Evolutionary conservation across 2,329 filamentous ascomycete species (phyloP), one percentile per base, ranked within the genome.

Genomic region (Colletotrichum shisoi): DNA sequence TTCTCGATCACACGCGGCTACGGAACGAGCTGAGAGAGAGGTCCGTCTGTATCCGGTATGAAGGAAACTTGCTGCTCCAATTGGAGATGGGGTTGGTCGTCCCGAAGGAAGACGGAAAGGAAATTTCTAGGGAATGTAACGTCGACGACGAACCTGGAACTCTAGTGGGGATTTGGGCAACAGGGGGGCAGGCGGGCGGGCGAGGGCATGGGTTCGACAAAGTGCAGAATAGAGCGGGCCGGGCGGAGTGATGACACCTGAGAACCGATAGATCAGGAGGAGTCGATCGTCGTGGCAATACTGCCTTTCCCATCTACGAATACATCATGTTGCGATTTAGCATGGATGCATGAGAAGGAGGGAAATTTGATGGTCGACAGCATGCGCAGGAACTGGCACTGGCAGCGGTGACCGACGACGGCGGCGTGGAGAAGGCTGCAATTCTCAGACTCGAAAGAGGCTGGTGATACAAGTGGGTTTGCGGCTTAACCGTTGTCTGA

Each of bases 131-230:
- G 66, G 66, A 57, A 68, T 68, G 66, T 62, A 66, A 68, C 66
- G 62, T 68, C 57, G 46, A 68, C 66, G 66, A 68, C 57, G 62
- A 67, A 68, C 66, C 66, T 68, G 62, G 65, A 67, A 67, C 65
- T 27, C 42, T 67, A 44, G 65, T 67, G 65, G 61, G 49, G 54
- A 54, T 49, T 45, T 19, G 11, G 44, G 58, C 51, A 44, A 44
- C 15, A 44, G 46, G 46, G 37, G 53, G 27, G 62, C 45, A 19
- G 37, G 39, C 39, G 21, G 59, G 34, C 12, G 44, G 34, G 31
- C 44, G 57, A 42, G 19, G 49, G 62, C 49, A 60, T 60, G 63
- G 37, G 57, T 34, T 52, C 21, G 34, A 3, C n/a, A 54, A 24
- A 40, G n/a, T 40, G 34, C 19, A 7, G 15, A 21, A 31, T 4